Evolutionary conservation across 331 rosid species (phyloP).

Genomic region (Acacia pycnantha): DNA sequence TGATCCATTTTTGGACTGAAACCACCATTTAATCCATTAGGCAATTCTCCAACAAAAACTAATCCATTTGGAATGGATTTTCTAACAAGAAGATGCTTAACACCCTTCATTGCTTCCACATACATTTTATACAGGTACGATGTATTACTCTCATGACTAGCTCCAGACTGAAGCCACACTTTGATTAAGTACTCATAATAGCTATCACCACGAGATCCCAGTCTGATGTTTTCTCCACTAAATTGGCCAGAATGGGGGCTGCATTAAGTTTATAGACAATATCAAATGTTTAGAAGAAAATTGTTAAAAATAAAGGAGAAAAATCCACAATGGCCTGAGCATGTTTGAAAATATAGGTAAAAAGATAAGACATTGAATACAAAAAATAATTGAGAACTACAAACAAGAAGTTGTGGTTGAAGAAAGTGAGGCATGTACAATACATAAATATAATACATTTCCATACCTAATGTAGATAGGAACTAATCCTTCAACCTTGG

Average conservation of each 20-base stretch:
- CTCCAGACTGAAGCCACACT: conserved; percentile 92
- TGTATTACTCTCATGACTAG: conserved; percentile 43
- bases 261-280: conserved; percentile 37
- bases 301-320: neutral
- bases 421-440: neutral
- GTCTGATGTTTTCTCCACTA: conserved; percentile 75
- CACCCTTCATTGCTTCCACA: conserved; percentile 92
- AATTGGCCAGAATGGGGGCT: conserved; percentile 87
- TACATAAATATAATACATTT: conserved; percentile 10
- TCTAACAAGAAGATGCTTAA: conserved; percentile 76
- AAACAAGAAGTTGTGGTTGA: neutral
- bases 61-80: conserved; percentile 86
- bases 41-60: conserved; percentile 95
- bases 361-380: conserved; percentile 15
- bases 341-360: conserved; percentile 3
- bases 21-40: conserved; percentile 56
- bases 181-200: conserved; percentile 95
- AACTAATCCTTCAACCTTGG: conserved; percentile 91
- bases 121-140: conserved; percentile 83
- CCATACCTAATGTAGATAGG: conserved; percentile 86
- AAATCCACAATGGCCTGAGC: neutral
- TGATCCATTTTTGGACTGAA: conserved; percentile 99
- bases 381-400: conserved; percentile 3
- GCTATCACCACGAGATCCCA: conserved; percentile 99
- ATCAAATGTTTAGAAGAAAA: conserved; percentile 20